Evolutionary conservation across 1,284 basidiomycete genomes (phyloP), one percentile per base, ranked within the genome.

Genomic region (Pseudozyma hubeiensis): DNA sequence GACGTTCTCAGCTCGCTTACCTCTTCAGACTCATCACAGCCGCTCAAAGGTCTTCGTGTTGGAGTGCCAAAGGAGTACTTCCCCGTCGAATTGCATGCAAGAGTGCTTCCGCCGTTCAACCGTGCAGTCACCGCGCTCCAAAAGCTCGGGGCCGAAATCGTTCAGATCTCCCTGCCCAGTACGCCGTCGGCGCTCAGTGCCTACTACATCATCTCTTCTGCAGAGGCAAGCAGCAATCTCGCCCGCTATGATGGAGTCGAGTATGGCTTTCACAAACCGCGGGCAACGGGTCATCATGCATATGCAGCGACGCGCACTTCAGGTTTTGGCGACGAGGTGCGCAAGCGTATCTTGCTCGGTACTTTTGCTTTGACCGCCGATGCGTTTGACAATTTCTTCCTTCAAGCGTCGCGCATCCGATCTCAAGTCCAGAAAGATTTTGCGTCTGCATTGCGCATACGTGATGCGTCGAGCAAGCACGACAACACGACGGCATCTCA

Each of bases 381-480:
- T 71, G 94, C 93, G 14, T 97, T 95, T 83, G 92, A 98, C 85
- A 97, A 97, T 82, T 97, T 96, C 84, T 98, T 94, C 83, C 88
- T 98, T 4, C 92, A 96, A 85, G 94, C 97, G 0, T 91, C 94
- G 66, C 88, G 90, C 17, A 88, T 97, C 19, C 89, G 96, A 1
- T 87, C 88, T 44, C 85, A 88, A 7, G 86, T 99, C 53, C 88
- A 89, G 69, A 78, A 87, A 4, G 94, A 97, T 78, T 96, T 94
- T 76, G 87, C 91, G 73, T 77, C 82, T 0, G 88, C 91, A 24
- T 93, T 97, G 84, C 86, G 87, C 1, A 83, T 88, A 1, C 86
- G 87, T 0, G 89, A 89, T 72, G 43, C 56, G 1, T 49, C 55
- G 9, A 48, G 13, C 50, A 40, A 24, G 14, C 34, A 24, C 24